Evolutionary conservation across 495 filamentous ascomycete genomes (phyloP).

Genomic region (Neurospora sp.): DNA sequence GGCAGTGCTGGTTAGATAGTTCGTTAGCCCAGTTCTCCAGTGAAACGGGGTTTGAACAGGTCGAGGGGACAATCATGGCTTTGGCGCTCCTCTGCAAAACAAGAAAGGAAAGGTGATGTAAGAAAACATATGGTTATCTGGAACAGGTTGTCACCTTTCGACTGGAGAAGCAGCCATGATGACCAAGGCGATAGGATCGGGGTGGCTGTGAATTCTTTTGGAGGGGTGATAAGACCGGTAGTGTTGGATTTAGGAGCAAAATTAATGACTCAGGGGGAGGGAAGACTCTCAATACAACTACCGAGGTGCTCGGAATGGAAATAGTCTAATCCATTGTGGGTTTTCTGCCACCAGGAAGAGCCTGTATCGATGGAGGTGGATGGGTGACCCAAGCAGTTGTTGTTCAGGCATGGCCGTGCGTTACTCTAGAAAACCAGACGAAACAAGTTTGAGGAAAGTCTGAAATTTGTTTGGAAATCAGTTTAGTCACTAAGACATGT

Average conservation of each 20-base stretch:
- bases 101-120: too few species aligned
- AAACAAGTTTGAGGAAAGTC: fast-evolving
- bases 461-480: fast-evolving
- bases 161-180: neutral
- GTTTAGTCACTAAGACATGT: too few species aligned
- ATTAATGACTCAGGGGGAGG: too few species aligned
- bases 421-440: fast-evolving
- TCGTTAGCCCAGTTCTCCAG: too few species aligned
- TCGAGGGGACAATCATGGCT: too few species aligned
- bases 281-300: neutral
- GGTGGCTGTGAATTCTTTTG: too few species aligned
- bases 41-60: too few species aligned
- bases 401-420: neutral
- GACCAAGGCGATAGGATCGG: neutral
- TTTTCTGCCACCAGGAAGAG: neutral
- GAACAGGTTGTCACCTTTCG: neutral
- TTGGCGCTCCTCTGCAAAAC: too few species aligned
- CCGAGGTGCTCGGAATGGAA: neutral
- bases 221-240: neutral
- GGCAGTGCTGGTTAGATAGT: too few species aligned
- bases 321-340: neutral
- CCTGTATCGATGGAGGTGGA: neutral
- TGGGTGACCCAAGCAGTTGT: neutral
- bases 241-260: too few species aligned
- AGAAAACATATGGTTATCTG: neutral